Conservation (phyloP, 163 green algal genomes). For the Scenedesmus sp. region DNA sequence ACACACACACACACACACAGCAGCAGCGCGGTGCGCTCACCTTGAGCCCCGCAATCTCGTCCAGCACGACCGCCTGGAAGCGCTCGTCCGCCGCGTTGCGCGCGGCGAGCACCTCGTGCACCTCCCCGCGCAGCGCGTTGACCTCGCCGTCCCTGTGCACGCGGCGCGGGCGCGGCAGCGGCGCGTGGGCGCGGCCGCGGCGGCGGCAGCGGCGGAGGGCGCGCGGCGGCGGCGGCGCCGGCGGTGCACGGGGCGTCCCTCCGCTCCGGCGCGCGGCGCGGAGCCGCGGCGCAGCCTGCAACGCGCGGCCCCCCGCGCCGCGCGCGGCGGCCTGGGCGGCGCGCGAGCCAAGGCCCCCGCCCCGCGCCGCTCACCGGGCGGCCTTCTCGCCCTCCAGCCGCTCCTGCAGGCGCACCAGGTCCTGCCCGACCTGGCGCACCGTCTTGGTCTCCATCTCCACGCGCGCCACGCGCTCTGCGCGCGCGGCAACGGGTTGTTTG, state of each 20-base stretch:
- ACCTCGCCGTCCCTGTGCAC: slow-evolving; percentile 59
- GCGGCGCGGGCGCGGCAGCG: not conserved
- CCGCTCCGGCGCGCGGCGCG: no score
- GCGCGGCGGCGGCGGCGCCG: no score
- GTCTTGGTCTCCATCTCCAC: slow-evolving; percentile 61
- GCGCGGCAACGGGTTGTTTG: no score
- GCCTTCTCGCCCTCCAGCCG: slow-evolving; percentile 61
- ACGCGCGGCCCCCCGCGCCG: no score
- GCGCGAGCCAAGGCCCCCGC: no score
- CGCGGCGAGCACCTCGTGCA: slow-evolving; percentile 69
- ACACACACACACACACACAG: not conserved
- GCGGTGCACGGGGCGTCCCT: no score
- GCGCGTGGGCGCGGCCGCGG: not conserved
- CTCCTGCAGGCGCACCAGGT: slow-evolving; percentile 64
- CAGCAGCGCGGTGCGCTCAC: not conserved
- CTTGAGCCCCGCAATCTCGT: slow-evolving; percentile 74
- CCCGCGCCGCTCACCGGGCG: no score
- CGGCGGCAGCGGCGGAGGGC: not conserved
- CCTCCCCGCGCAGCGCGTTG: slow-evolving; percentile 57
- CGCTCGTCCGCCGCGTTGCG: slow-evolving; percentile 66
- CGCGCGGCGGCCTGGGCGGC: no score
- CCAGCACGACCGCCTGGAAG: slow-evolving; percentile 70
- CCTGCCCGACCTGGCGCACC: slow-evolving; percentile 59
- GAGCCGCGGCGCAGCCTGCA: no score
- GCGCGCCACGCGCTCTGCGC: slow-evolving; percentile 57